Conservation (phyloP, 139 green algal genomes). For the Spirogloea muscicola region DNA sequence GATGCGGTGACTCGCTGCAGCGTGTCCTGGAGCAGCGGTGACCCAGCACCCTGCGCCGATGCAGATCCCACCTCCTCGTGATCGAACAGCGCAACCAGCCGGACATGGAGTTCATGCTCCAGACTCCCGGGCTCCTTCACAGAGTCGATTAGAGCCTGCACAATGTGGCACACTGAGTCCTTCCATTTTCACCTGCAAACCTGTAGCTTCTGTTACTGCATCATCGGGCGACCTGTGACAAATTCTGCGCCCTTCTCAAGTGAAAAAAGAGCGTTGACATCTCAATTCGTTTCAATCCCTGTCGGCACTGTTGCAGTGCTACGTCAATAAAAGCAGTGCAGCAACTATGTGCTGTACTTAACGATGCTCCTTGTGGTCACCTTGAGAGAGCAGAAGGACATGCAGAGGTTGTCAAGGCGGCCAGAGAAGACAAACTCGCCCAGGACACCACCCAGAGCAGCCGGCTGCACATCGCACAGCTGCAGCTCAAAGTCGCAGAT, state of each 20-base stretch:
- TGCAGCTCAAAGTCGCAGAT: constrained; percentile 97
- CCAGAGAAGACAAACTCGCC: constrained; percentile 87
- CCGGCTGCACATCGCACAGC: constrained; percentile 82
- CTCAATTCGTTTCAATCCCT: too few relatives aligned
- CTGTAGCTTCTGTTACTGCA: too few relatives aligned
- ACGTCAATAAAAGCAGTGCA: too few relatives aligned
- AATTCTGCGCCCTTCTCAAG: too few relatives aligned
- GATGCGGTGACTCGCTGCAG: constrained; percentile 55
- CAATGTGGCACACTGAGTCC: too few relatives aligned
- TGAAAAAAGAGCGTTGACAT: too few relatives aligned
- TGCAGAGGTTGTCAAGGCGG: constrained; percentile 91
- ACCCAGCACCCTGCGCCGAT: constrained; percentile 75
- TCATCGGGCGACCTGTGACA: too few relatives aligned
- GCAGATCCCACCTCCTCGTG: constrained; percentile 88
- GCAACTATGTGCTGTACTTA: too few relatives aligned
- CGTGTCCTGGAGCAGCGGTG: constrained; percentile 82
- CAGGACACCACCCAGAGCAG: constrained; percentile 59
- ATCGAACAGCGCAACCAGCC: constrained; percentile 87
- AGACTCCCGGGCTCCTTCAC: neutral
- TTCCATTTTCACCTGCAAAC: too few relatives aligned
- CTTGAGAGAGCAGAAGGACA: constrained; percentile 68
- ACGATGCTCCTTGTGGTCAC: constrained; percentile 56
- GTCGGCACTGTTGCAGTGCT: too few relatives aligned
- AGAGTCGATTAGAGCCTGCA: constrained; percentile 34
- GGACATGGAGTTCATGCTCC: constrained; percentile 57